Evolutionary conservation across 805 yeast species (phyloP), one percentile per base, ranked within the genome.

Genomic region (Yarrowia sp.): DNA sequence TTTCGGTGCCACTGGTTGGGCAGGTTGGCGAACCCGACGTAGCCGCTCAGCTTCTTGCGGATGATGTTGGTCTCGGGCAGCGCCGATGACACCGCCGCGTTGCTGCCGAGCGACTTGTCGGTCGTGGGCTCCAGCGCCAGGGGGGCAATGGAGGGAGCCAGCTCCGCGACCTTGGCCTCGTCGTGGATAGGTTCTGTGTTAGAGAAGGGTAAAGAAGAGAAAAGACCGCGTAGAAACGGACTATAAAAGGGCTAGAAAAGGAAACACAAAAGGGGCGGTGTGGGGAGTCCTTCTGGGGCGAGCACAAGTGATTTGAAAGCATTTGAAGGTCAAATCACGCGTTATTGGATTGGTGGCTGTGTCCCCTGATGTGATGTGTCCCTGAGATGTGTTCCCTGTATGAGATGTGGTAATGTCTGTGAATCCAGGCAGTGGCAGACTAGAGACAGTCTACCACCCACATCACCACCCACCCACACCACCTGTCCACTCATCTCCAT

Each of bases 1-100:
- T 90, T 92, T 80, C 97, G 87, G 81, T 95, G 98, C 97, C 98
- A 95, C 82, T 95, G 99, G 76, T 93, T 95, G 69, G 99, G 99
- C 75, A 95, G 84, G 80, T 93, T 95, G 72, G 98, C 97, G 80
- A 95, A 95, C 7, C 99, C 99, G 68, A 95, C 99, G 76, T 90
- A 93, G 3, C 96, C 94, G 73, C 88, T 90, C 73, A 94, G 86
- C 76, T 92, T 92, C 73, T 96, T 71, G 20, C 73, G 73, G 53
- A 73, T 71, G 30, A 73, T 69, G 67, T 70, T 72, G 47, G 71
- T 56, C 55, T 71, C 73, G 33, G 70, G 66, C 13, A 64, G 66
- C 13, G 68, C 44, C 19, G 69, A 33, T 19, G 63, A 68, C 17
- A 67, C 68, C 36, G 66, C 46, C 20, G 61, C 66, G 24, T 61